A percentile compares a stretch with the other conserved stretches of the same genome.
Conservation (phyloP, 768 basidiomycete species). For the Trametes cinnabarina region DNA sequence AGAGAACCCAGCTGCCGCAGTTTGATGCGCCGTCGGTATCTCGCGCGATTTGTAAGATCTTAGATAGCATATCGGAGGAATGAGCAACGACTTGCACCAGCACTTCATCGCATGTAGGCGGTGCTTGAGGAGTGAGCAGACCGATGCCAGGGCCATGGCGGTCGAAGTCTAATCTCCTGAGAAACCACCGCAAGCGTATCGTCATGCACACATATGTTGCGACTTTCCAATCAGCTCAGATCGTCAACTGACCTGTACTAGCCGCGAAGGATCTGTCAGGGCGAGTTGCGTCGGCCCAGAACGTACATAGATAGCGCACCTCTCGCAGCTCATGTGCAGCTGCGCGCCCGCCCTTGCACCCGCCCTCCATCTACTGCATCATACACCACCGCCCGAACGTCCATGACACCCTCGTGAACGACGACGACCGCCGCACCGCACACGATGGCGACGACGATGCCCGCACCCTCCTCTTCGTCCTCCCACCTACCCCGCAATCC, state of each 20-base stretch:
- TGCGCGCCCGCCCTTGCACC: background rate
- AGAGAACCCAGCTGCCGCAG: constrained; percentile 29
- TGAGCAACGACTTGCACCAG: background rate
- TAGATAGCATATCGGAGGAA: constrained; percentile 12
- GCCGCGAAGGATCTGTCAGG: background rate
- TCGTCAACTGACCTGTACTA: constrained; percentile 2
- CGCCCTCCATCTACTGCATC: background rate
- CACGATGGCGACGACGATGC: constrained; percentile 12
- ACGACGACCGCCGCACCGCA: background rate
- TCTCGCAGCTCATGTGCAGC: background rate
- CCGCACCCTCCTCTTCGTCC: background rate
- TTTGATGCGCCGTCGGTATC: constrained; percentile 50
- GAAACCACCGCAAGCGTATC: background rate
- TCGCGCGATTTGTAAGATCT: constrained; percentile 39
- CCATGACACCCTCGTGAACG: constrained; percentile 8
- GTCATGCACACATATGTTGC: too few relatives aligned
- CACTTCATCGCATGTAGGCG: too few relatives aligned
- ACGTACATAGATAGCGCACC: constrained; percentile 1
- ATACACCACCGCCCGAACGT: background rate
- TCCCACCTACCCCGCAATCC: background rate
- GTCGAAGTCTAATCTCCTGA: background rate
- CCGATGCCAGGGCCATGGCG: too few relatives aligned
- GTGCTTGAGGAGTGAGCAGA: too few relatives aligned
- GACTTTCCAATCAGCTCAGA: background rate
- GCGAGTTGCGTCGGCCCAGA: constrained; percentile 9